Base-by-base conservation (phyloP, 192 early-diverging fungal genomes). In the Polychytrium aggregatum region DNA sequence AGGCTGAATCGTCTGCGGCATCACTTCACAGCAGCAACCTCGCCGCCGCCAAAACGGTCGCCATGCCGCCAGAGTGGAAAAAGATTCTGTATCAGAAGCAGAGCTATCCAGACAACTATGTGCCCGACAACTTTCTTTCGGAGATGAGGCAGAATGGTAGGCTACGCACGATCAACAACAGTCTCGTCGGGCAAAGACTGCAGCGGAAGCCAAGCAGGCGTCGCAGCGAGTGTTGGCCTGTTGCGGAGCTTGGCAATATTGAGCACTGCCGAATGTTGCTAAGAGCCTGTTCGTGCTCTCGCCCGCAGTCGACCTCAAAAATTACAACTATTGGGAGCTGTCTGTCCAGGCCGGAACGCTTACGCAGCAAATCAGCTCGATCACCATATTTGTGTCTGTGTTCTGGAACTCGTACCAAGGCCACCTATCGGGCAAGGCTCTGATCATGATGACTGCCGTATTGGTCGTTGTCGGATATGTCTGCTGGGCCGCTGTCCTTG, bases 111-210 rank as follows among this genome's bases (percentile, higher is more conserved):
- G 92, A 97, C 59, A 87, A 92, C 61, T 86, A 92, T 62, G 88
- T 92, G 1, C 90, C 92, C 53, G 69, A 71, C 28, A 82, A 86
- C 2, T 97, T 97, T 56, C 55, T 97, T 38, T 80, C 84, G 57
- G 76, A 85, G 53, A 66, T 97, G 50, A 83, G 88, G 55, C 86
- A 86, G 64, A 97, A 94, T 64, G 86, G 80, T 82, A 92, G 92
- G 43, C 82, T 96, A 37, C 74, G 81, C 45, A 66, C 72, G 44
- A 87, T 87, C 52, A 75, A 84, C 57, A 92, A 91, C 55, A 87
- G 84, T 76, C 69, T 71, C 1, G 74, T 90, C 14, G n/a, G n/a
- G n/a, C n/a, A n/a, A n/a, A n/a, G 85, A 84, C 3, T 65, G 71
- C 42, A n/a, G n/a, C n/a, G n/a, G n/a, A n/a, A n/a, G n/a, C n/a